These are phyloP conservation scores for Chiua virens DNA, from an alignment of 768 basidiomycete species.

Conservation along the genomic window DNA sequence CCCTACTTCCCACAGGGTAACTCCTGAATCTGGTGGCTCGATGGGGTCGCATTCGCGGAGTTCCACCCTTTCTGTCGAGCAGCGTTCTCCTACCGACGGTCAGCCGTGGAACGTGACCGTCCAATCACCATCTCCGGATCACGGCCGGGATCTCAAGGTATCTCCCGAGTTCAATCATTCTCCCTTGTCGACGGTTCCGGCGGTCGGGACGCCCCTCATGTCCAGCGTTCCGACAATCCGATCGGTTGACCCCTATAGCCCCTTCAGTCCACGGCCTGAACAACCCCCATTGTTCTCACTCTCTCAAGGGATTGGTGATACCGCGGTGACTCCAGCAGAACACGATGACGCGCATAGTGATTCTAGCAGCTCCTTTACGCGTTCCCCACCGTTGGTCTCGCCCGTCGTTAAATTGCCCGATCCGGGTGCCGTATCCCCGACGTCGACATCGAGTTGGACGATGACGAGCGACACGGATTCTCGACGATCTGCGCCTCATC, in stretches of 20 bases:
- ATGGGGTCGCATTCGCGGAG: conserved; percentile 27
- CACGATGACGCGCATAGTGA: conserved; percentile 16
- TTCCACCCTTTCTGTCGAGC: conserved; percentile 31
- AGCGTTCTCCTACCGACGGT: conserved; percentile 23
- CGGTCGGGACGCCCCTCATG: conserved; percentile 30
- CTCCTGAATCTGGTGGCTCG: conserved; percentile 15
- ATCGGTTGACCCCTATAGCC: conserved; percentile 18
- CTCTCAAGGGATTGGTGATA: conserved; percentile 12
- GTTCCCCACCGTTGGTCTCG: conserved; percentile 29
- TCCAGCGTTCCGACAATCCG: conserved; percentile 11
- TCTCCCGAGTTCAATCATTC: conserved; percentile 27
- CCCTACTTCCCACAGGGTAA: conserved; percentile 25
- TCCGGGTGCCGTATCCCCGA: conserved; percentile 18
- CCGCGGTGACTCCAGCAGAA: conserved; percentile 1
- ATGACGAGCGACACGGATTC: conserved; percentile 25
- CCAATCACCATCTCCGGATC: conserved; percentile 10
- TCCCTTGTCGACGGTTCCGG: conserved; percentile 31
- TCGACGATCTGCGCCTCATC: conserved; percentile 10
- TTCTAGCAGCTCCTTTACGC: conserved; percentile 25
- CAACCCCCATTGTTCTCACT: conserved; percentile 17
- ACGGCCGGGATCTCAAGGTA: conserved; percentile 4
- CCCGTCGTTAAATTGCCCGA: conserved; percentile 31
- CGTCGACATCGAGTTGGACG: conserved; percentile 31
- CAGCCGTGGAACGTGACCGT: conserved; percentile 10
- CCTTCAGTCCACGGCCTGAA: conserved; percentile 32